Conservation (phyloP, 2,329 filamentous ascomycete species). For the Colletotrichum ledebouriae region DNA sequence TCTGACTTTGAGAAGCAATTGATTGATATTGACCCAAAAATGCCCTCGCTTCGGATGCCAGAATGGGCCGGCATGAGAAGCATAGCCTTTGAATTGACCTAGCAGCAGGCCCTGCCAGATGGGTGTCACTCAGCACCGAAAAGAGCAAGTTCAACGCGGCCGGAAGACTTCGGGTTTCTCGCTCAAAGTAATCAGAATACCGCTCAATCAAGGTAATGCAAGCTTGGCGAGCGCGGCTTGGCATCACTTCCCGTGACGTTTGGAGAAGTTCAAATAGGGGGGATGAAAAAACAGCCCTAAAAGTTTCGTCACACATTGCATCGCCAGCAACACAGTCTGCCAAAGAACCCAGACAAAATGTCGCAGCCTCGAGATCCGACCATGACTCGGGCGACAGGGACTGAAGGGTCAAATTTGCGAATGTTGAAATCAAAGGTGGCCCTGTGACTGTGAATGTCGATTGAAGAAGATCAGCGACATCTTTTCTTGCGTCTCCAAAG, state of each 20-base stretch:
- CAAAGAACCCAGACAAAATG: constrained; percentile 75
- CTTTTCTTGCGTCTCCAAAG: constrained; percentile 80
- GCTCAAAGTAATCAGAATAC: constrained; percentile 83
- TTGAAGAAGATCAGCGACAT: constrained; percentile 83
- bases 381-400: constrained; percentile 64
- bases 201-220: constrained; percentile 78
- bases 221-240: constrained; percentile 74
- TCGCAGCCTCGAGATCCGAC: constrained; percentile 71
- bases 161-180: constrained; percentile 75
- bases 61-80: constrained; percentile 77
- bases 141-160: constrained; percentile 82
- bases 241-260: constrained; percentile 65
- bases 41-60: constrained; percentile 75
- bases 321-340: constrained; percentile 75
- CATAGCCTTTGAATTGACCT: constrained; percentile 82
- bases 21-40: constrained; percentile 80
- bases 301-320: constrained; percentile 67
- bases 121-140: constrained; percentile 72
- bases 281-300: constrained; percentile 73
- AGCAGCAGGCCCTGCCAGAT: constrained; percentile 76
- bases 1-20: constrained; percentile 69
- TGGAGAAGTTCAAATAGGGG: constrained; percentile 68
- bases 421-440: constrained; percentile 67
- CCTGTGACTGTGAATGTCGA: constrained; percentile 76
- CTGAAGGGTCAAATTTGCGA: constrained; percentile 67